phyloP scores from a whole-genome alignment of 2,329 filamentous ascomycete genomes.

The Aspergillus cejpii region DNA sequence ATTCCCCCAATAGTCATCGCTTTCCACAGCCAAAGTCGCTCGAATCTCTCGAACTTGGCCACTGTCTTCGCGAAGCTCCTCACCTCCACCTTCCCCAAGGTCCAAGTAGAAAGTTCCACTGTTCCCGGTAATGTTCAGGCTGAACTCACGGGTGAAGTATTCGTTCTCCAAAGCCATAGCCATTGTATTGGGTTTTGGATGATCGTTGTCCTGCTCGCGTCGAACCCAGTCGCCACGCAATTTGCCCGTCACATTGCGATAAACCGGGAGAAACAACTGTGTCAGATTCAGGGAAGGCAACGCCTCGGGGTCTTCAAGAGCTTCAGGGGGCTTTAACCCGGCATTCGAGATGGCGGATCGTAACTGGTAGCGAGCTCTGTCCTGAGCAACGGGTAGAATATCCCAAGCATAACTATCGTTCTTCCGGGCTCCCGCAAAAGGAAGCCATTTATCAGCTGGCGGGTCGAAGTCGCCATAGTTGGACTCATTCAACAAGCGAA shows the following conservation, averaged over 20 bases:
- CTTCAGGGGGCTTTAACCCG: conserved; percentile 26
- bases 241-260: conserved; percentile 71
- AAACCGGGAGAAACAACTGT: conserved; percentile 50
- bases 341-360: conserved; percentile 28
- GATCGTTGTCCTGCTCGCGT: conserved; percentile 45
- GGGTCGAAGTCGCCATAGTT: conserved; percentile 49
- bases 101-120: conserved; percentile 64
- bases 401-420: conserved; percentile 74
- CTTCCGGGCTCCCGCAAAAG: conserved; percentile 69
- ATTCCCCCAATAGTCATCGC: conserved; percentile 61
- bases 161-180: conserved; percentile 58
- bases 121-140: conserved; percentile 70
- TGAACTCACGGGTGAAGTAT: conserved; percentile 63
- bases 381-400: conserved; percentile 59
- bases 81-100: conserved; percentile 51
- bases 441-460: conserved; percentile 49
- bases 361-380: conserved; percentile 56
- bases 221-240: conserved; percentile 71
- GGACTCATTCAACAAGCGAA: conserved; percentile 47
- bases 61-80: conserved; percentile 34
- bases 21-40: conserved; percentile 65
- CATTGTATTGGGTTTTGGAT: conserved; percentile 56
- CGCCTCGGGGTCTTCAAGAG: conserved; percentile 21
- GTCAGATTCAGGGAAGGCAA: conserved; percentile 32
- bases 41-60: conserved; percentile 61